These are phyloP conservation scores for Erythrophleum ivorense DNA, from an alignment of 331 rosid genomes.

Conservation along the genomic window DNA sequence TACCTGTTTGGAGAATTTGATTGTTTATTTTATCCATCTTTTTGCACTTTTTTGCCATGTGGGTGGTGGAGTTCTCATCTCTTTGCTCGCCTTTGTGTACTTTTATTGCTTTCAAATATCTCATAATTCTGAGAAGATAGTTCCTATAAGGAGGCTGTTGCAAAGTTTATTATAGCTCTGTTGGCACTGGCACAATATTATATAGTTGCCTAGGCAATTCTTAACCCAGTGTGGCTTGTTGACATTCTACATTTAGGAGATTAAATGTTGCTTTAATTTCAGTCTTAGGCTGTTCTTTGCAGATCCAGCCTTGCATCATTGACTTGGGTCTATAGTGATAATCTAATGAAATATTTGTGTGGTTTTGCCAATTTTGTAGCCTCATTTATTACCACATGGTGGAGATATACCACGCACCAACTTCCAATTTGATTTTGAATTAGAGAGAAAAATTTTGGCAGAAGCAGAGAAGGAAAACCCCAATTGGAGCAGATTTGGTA, in stretches of 20 bases:
- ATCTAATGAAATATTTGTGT: slow-evolving; percentile 6
- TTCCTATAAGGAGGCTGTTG: neutral
- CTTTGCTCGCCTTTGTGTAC: slow-evolving; percentile 5
- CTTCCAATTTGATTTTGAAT: slow-evolving; percentile 86
- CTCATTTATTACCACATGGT: slow-evolving; percentile 63
- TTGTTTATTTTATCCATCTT: neutral
- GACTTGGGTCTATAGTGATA: slow-evolving; percentile 3
- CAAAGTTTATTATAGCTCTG: slow-evolving; percentile 3
- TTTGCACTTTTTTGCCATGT: neutral
- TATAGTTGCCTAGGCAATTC: slow-evolving; percentile 10
- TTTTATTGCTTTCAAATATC: slow-evolving; percentile 1
- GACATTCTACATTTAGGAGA: neutral
- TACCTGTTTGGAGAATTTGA: neutral
- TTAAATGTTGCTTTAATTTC: slow-evolving; percentile 1
- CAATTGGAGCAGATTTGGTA: slow-evolving; percentile 77
- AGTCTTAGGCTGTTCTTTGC: slow-evolving; percentile 22
- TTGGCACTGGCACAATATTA: slow-evolving; percentile 5
- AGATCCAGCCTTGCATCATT: slow-evolving; percentile 31
- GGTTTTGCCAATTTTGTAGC: slow-evolving; percentile 55
- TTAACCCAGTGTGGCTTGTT: neutral
- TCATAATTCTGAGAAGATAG: neutral
- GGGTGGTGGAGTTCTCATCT: slow-evolving; percentile 16
- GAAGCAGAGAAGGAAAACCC: slow-evolving; percentile 84
- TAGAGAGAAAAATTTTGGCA: slow-evolving; percentile 83
- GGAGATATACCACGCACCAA: slow-evolving; percentile 85